Evolutionary conservation across 371 early-diverging fungal species (phyloP).

Genomic region (Mucor lusitanicus): DNA sequence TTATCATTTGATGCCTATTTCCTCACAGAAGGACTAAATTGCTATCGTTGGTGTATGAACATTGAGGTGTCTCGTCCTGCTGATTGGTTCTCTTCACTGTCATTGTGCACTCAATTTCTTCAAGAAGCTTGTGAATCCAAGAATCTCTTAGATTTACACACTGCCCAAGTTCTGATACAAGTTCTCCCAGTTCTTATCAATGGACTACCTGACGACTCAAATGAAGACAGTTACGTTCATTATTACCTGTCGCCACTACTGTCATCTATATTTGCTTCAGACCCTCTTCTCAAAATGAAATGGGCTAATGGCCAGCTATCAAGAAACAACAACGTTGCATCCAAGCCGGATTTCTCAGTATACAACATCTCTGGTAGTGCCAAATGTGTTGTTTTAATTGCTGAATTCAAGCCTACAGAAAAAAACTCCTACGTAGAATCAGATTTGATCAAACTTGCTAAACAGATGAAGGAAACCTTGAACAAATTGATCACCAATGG

Average conservation of each 20-base stretch:
- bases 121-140: too few relatives aligned
- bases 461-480: constrained; percentile 15
- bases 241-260: background rate
- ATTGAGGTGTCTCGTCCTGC: too few relatives aligned
- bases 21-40: too few relatives aligned
- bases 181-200: too few relatives aligned
- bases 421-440: constrained; percentile 18
- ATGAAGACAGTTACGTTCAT: too few relatives aligned
- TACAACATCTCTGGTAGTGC: constrained; percentile 10
- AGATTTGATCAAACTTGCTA: constrained; percentile 13
- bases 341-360: constrained; percentile 15
- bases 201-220: too few relatives aligned
- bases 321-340: background rate
- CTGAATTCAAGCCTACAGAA: constrained; percentile 13
- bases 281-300: constrained; percentile 13
- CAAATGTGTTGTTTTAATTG: constrained; percentile 7
- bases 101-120: too few relatives aligned
- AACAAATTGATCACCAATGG: constrained; percentile 15
- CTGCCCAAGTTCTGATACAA: too few relatives aligned
- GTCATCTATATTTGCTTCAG: constrained; percentile 10
- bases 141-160: too few relatives aligned
- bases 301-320: constrained; percentile 16
- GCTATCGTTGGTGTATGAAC: too few relatives aligned
- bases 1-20: too few relatives aligned
- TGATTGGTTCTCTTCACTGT: too few relatives aligned